Conservation (phyloP, 257 asterid species). For the Nicotiana otophora region DNA sequence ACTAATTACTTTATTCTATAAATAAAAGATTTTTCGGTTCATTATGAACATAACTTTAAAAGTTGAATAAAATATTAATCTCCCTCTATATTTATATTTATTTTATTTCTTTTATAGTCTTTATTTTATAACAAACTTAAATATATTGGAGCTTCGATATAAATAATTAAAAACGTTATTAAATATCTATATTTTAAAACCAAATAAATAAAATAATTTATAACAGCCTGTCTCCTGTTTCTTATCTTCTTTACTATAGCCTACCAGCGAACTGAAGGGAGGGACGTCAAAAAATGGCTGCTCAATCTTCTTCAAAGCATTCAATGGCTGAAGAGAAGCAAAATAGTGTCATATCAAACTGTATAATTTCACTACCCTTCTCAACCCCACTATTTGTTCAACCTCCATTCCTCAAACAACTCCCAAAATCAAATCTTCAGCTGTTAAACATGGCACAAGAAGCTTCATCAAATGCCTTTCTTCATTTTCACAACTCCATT, state of each 20-base stretch:
- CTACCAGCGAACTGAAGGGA: neutral
- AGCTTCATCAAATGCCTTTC: conserved; percentile 36
- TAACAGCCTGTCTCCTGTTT: neutral
- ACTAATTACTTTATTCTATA: too few species aligned
- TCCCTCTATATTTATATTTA: too few species aligned
- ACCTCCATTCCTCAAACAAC: conserved; percentile 39
- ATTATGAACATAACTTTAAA: too few species aligned
- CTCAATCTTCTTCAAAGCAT: conserved; percentile 4
- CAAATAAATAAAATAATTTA: neutral
- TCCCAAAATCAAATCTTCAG: conserved; percentile 31
- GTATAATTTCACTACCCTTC: conserved; percentile 33
- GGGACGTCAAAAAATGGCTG: conserved; percentile 5
- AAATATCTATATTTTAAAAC: too few species aligned
- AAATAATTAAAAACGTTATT: too few species aligned
- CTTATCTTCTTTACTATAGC: conserved; percentile 24
- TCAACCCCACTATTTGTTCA: conserved; percentile 35
- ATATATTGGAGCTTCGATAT: too few species aligned
- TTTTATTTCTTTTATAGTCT: too few species aligned
- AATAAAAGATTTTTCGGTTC: too few species aligned
- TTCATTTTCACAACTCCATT: conserved; percentile 34
- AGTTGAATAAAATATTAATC: too few species aligned
- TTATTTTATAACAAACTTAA: too few species aligned
- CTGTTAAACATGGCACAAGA: conserved; percentile 16
- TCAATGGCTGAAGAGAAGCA: conserved; percentile 14
- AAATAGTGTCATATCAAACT: conserved; percentile 18